Conservation (phyloP, 164 flowering plant species). For the grape (Vitis vinifera) region ASM3070453v1 NC_081807.1:9487501-9488000, state of each 20-base stretch:
- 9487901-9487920: conserved; percentile 86
- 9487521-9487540: conserved; percentile 99
- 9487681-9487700: conserved; percentile 90
- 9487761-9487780: conserved; percentile 86
- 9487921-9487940: conserved; percentile 83
- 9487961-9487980: conserved; percentile 11
- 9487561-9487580: conserved; percentile 17
- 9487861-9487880: conserved; percentile 94
- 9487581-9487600: too few relatives aligned
- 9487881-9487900: conserved; percentile 84
- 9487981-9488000: too few relatives aligned
- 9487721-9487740: conserved; percentile 88
- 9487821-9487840: not conserved
- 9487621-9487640: too few relatives aligned
- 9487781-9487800: not conserved
- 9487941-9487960: conserved; percentile 90
- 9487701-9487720: conserved; percentile 92
- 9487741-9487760: conserved; percentile 73
- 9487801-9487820: not conserved
- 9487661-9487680: not conserved
- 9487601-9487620: too few relatives aligned
- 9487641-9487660: too few relatives aligned
- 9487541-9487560: conserved; percentile 97
- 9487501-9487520: conserved; percentile 12
- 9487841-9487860: not conserved